Base-by-base conservation (phyloP, 768 basidiomycete genomes). In the Lactarius pseudohatsudake region DNA sequence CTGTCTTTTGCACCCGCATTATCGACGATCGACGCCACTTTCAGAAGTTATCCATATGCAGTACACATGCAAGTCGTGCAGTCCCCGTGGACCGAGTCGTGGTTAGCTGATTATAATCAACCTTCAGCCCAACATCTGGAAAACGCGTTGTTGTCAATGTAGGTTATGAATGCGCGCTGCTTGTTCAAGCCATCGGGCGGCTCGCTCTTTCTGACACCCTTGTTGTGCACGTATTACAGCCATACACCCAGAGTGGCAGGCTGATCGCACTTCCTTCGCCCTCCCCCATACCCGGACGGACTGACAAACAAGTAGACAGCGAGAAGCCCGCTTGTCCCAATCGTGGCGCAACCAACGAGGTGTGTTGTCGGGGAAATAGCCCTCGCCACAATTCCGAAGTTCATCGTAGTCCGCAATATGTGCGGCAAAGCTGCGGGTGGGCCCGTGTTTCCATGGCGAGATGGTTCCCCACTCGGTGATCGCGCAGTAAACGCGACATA, bases 361-460 rank as follows among this genome's bases (percentile, higher is more conserved):
- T 57, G 53, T 30, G 50, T 34, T 30, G 38, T 58, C 57, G 56
- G 56, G 30, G 61, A 66, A 62, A 64, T 56, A 20, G 30, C 58
- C 22, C 41, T 13, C 58, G 20, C 59, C 43, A 40, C 32, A 64
- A 28, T n/a, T 64, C 53, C 62, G 54, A 67, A 43, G 47, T 30
- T 16, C 43, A 53, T 59, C 57, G 16, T 34, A 60, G n/a, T 8
- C 56, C 57, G 61, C 32, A 34, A 53, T 34, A 58, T 59, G 62
- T 59, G 57, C 58, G 66, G 66, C 15, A 59, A 55, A 60, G 41
- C 62, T 56, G 66, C 62, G 66, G 66, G 26, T 28, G 57, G 57
- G 58, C 34, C 62, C 62, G 58, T 59, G 62, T 67, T 60, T 64
- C 66, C 62, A 67, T 67, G 66, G 54, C 62, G 62, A 67, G 62